Evolutionary conservation across 2,329 filamentous ascomycete species (phyloP).

Genomic region (Xylaria sp.): DNA sequence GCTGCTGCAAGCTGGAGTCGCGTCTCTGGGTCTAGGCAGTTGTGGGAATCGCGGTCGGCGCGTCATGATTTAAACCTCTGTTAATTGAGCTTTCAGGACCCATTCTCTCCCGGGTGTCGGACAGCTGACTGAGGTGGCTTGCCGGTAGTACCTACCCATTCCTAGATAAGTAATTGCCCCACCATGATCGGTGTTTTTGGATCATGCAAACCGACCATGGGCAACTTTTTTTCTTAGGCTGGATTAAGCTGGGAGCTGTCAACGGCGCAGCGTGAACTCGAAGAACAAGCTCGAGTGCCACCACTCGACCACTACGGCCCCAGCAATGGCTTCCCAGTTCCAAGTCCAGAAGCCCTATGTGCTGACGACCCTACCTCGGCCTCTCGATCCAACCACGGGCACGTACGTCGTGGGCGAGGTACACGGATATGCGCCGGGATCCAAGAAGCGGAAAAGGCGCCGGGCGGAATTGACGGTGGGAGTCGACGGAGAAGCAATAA

Average conservation of each 20-base stretch:
- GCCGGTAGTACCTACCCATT: neutral
- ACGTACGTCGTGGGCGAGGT: constrained; percentile 69
- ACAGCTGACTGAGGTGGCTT: neutral
- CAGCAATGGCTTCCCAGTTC: constrained; percentile 66
- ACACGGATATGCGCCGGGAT: constrained; percentile 66
- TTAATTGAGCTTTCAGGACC: neutral
- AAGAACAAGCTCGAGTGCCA: constrained; percentile 5
- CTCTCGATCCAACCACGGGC: constrained; percentile 61
- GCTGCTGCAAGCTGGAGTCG: neutral
- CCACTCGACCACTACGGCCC: neutral
- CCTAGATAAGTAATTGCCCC: constrained; percentile 18
- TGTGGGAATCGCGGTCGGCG: constrained; percentile 28
- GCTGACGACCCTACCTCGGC: constrained; percentile 67
- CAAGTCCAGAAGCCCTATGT: constrained; percentile 73
- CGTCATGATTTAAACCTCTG: constrained; percentile 13
- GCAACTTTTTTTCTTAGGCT: constrained; percentile 44
- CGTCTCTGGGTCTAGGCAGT: constrained; percentile 24
- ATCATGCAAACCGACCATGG: constrained; percentile 32
- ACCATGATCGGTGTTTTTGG: constrained; percentile 38
- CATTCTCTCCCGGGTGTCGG: neutral
- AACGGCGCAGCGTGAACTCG: constrained; percentile 25
- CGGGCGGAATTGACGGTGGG: constrained; percentile 69
- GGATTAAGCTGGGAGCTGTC: constrained; percentile 18
- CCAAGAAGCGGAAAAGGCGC: constrained; percentile 70
- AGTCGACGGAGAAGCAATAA: constrained; percentile 72